phyloP scores from a whole-genome alignment of 257 asterid species.

The Jacaranda copaia region DNA sequence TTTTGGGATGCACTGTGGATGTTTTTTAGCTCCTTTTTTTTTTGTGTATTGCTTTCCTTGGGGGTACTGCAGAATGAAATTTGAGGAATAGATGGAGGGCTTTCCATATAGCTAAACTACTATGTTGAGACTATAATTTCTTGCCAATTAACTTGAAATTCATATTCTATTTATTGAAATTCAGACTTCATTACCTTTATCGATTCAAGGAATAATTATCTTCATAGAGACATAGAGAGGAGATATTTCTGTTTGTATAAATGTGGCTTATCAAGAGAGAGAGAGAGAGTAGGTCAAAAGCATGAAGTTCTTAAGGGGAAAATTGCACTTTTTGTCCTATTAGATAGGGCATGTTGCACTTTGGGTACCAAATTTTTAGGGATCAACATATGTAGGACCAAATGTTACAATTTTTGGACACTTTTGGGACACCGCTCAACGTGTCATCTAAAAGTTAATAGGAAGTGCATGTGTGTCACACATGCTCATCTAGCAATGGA shows the following conservation, averaged over 20 bases:
- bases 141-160: neutral
- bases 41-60: neutral
- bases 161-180: neutral
- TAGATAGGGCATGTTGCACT: too few relatives aligned
- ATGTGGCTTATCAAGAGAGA: neutral
- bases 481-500: too few relatives aligned
- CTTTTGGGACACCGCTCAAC: too few relatives aligned
- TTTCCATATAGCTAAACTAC: neutral
- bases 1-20: conserved; percentile 21
- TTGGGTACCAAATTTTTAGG: too few relatives aligned
- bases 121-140: neutral
- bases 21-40: conserved; percentile 4
- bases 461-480: too few relatives aligned
- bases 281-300: neutral
- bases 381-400: too few relatives aligned
- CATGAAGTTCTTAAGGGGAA: neutral
- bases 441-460: too few relatives aligned
- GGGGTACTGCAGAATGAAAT: conserved; percentile 10
- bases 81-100: conserved; percentile 2
- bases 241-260: neutral
- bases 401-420: too few relatives aligned
- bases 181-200: neutral
- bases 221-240: neutral
- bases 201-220: neutral
- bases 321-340: too few relatives aligned